A percentile compares a stretch with the other conserved stretches of the same genome.
Conservation (phyloP, 2,329 filamentous ascomycete genomes). For the Dactylellina cionopaga region DNA sequence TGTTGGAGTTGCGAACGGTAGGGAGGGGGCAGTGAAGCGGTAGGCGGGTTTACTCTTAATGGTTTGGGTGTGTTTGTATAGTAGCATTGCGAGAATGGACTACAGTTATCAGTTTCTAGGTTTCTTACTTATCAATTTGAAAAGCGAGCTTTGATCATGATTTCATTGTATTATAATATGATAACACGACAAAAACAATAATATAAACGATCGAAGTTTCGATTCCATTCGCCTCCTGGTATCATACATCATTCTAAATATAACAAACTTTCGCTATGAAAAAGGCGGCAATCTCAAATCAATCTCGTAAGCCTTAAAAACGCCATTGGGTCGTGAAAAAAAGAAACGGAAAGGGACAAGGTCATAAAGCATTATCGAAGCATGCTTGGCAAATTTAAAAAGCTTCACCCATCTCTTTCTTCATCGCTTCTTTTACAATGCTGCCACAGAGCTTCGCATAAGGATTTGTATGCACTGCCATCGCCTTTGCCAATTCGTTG, state of each 20-base stretch:
- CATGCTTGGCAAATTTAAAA: too few relatives aligned
- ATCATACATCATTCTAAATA: slow-evolving; percentile 13
- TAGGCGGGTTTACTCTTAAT: background rate
- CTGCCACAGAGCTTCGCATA: slow-evolving; percentile 76
- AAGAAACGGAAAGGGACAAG: too few relatives aligned
- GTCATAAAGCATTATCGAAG: too few relatives aligned
- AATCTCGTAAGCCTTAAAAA: too few relatives aligned
- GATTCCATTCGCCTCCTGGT: slow-evolving; percentile 10
- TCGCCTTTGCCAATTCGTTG: slow-evolving; percentile 71
- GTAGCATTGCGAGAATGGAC: too few relatives aligned
- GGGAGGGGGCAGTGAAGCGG: slow-evolving; percentile 11
- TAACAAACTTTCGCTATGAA: too few relatives aligned
- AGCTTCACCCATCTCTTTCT: slow-evolving; percentile 65
- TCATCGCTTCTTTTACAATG: slow-evolving; percentile 76
- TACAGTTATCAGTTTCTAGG: too few relatives aligned
- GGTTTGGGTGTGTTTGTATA: background rate
- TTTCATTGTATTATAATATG: too few relatives aligned
- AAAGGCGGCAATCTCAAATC: too few relatives aligned
- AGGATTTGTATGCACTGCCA: slow-evolving; percentile 74
- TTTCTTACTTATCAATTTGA: too few relatives aligned
- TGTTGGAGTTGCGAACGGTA: slow-evolving; percentile 13
- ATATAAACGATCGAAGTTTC: background rate
- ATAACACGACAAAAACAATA: background rate
- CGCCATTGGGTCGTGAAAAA: too few relatives aligned
- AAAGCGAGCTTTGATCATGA: too few relatives aligned